phyloP scores from a whole-genome alignment of 2,329 filamentous ascomycete genomes.

The Aspergillus brunneoviolaceus region DNA sequence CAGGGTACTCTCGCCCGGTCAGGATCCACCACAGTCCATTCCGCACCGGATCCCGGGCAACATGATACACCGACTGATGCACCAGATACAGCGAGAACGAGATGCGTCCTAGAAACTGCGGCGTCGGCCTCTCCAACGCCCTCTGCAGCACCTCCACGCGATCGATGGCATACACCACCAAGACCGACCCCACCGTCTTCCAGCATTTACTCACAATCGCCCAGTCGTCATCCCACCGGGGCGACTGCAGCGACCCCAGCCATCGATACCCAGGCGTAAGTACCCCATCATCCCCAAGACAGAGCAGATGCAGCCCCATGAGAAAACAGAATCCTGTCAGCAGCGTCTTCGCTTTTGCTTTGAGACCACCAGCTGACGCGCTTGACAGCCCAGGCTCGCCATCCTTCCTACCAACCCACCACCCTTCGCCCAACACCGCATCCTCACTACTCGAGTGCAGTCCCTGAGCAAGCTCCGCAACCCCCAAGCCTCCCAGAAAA shows the following conservation, averaged over 20 bases:
- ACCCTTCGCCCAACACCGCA: neutral
- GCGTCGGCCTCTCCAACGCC: slow-evolving; percentile 10
- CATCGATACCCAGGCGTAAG: neutral
- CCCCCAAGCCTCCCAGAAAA: neutral
- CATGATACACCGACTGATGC: slow-evolving; percentile 24
- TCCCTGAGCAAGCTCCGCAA: neutral
- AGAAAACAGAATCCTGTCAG: neutral
- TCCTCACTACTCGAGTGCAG: neutral
- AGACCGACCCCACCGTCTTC: neutral
- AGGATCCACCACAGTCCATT: slow-evolving; percentile 16
- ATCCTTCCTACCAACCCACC: neutral
- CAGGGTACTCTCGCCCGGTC: slow-evolving; percentile 15
- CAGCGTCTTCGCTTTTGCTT: neutral
- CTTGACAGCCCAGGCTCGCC: neutral
- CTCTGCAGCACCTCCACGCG: neutral
- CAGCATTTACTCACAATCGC: neutral
- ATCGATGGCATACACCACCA: neutral
- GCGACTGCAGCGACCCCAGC: neutral
- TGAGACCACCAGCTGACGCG: neutral
- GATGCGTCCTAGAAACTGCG: slow-evolving; percentile 31
- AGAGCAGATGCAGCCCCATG: neutral
- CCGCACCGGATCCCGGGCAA: slow-evolving; percentile 17
- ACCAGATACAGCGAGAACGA: slow-evolving; percentile 34
- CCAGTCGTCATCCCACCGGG: slow-evolving; percentile 1
- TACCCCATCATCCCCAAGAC: neutral